Base-by-base conservation (phyloP, 352 stramenopile species). In the Phytophthora niederhauseri region DNA sequence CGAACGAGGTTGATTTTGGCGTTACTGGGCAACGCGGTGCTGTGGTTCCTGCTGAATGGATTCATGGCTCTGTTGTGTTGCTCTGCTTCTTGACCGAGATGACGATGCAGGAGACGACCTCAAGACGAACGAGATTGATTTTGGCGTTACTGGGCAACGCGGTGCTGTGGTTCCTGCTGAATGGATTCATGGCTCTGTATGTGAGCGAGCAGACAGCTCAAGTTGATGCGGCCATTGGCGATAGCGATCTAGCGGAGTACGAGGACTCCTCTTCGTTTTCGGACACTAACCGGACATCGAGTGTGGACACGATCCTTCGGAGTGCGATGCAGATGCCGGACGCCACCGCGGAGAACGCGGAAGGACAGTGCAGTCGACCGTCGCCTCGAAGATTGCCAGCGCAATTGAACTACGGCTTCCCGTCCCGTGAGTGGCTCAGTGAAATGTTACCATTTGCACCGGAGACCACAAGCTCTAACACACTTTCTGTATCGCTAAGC, bases 21-120 rank as follows among this genome's bases (percentile, higher is more conserved):
- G 4, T 48, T 77, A 14, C 26, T 85, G 20, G 72, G 69, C 6
- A 79, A 80, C 41, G 59, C 77, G n/a, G 55, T 87, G 38, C 46
- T 91, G 8, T 92, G 78, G 74, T 65, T 90, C n/a, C 69, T 93
- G n/a, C 75, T 76, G 36, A 93, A 89, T 59, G 75, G 82, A 22
- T 88, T 91, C 56, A 73, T 82, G 63, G 76, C 78, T 2, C 20
- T 84, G 73, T 85, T 6, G 74, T 82, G 28, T 45, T 90, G 36
- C 73, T 90, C 28, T 85, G 78, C 58, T 89, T 92, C 53, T 61
- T 77, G 28, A 92, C 85, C 9, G 60, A 73, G 41, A 67, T 66
- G 46, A 73, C 75, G 15, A 90, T 93, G 85, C 65, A 73, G 41
- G 76, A 84, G 36, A 73, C 66, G n/a, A 73, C 28, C 19, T 75